Base-by-base conservation (phyloP, 129 eudicot species). In the Deinandra increscens region DNA sequence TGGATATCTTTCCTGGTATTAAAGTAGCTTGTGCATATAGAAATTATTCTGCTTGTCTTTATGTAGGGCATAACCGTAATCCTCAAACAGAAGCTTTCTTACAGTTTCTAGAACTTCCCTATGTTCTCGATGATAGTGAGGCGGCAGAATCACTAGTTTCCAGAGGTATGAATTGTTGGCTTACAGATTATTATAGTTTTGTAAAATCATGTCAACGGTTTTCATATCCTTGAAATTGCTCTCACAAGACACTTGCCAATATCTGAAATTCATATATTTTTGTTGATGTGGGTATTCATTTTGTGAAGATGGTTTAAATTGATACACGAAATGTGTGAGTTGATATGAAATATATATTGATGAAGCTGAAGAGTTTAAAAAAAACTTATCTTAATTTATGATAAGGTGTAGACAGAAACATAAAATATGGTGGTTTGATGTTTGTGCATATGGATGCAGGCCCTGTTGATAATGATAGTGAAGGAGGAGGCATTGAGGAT, bases 11-110 rank as follows among this genome's bases (percentile, higher is more conserved):
- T 20, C 55, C 6, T 53, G 36, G 18, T 41, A 7, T 17, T 71
- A 44, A n/a, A 29, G 7, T 31, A 42, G n/a, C 20, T 1, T 68
- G 45, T 36, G 18, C 43, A 22, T 62, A n/a, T 58, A 4, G 43
- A 31, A 14, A 23, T 53, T 43, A 14, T 67, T 31, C 12, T 46
- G 41, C 64, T 49, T 7, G 2, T 17, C 19, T 71, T 1, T 55
- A 60, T 58, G 39, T 7, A 93, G 97, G 90, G 45, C 84, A 81
- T 75, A 65, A 11, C 56, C 87, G 86, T 62, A 93, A 93, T 68
- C 92, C 99, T 68, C 97, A 93, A 80, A 93, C 97, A 37, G 90
- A 82, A 73, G 88, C 85, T 44, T 65, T 93, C 44, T 72, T 89
- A 66, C 49, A 80, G 82, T 76, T 89, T 50, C 80, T 93, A 41